phyloP scores from a whole-genome alignment of 1,139 yeast genomes.

The Nakaseomyces glabratus region DNA sequence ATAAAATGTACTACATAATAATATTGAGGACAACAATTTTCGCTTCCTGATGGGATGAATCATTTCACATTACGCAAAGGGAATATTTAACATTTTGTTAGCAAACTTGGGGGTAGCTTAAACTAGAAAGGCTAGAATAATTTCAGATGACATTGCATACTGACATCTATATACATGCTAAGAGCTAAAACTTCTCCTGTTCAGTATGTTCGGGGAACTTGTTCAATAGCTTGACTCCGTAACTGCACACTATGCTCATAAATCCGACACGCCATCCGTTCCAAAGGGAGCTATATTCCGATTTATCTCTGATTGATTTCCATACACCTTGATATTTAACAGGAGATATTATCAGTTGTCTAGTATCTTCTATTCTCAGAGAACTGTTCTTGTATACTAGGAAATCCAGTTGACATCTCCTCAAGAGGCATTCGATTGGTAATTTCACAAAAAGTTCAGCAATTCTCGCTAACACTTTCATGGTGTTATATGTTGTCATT shows the following conservation, averaged over 20 bases:
- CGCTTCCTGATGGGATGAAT: too few species aligned
- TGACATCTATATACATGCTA: not conserved
- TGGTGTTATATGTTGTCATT: slow-evolving; percentile 49
- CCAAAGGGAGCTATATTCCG: slow-evolving; percentile 45
- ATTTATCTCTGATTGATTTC: slow-evolving; percentile 39
- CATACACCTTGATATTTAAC: slow-evolving; percentile 45
- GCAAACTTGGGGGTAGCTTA: not conserved
- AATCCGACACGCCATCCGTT: slow-evolving; percentile 90
- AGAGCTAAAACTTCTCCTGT: slow-evolving; percentile 31
- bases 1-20: slow-evolving; percentile 1
- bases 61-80: not conserved
- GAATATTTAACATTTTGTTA: not conserved
- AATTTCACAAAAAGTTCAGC: slow-evolving; percentile 65
- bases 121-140: not conserved
- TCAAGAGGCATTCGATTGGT: slow-evolving; percentile 78
- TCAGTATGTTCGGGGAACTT: slow-evolving; percentile 40
- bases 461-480: slow-evolving; percentile 46
- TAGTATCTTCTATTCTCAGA: slow-evolving; percentile 14
- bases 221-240: slow-evolving; percentile 66
- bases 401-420: slow-evolving; percentile 73
- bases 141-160: too few species aligned
- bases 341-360: slow-evolving; percentile 40
- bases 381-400: slow-evolving; percentile 31
- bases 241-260: slow-evolving; percentile 68
- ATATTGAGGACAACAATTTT: slow-evolving; percentile 5